Base-by-base conservation (phyloP, 768 basidiomycete genomes). In the Gloeophyllum trabeum region DNA sequence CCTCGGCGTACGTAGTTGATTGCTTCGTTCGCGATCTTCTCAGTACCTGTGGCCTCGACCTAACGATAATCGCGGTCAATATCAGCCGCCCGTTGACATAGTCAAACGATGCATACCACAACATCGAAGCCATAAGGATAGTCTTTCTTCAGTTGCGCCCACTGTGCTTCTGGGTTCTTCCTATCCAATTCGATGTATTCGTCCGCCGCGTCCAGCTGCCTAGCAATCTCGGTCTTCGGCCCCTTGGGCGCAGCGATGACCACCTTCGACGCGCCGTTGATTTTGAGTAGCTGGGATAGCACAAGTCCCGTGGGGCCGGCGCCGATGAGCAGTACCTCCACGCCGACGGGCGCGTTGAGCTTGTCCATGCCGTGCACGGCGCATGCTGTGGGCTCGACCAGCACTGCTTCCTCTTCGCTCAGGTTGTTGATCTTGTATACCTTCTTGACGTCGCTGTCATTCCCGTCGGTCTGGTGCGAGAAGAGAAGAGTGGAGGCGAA, bases 231-330 rank as follows among this genome's bases (percentile, higher is more conserved):
- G 73, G 83, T 89, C 70, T 94, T 93, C 55, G 90, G 73, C 32
- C 89, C 89, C 59, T 88, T 86, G 63, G 91, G 90, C 23, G 85
- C 85, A 1, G 88, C 90, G 44, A 94, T 78, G 41, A 86, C 84
- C 43, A 92, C 75, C 45, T 73, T 73, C 19, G 73, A 64, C 13
- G 90, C 90, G 35, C 90, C 90, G 56, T 91, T 92, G 34, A 86
- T 67, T 61, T 88, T 90, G 46, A 93, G 67, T 12, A 42, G 44
- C 40, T 45, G 44, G 6, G 40, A 39, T n/a, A 45, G 32, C 12
- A 45, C 18, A 12, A 45, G 40, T n/a, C 44, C 44, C 4, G 40
- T 45, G 5, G 44, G 44, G 6, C 44, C 44, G 16, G 66, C 64
- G 44, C 66, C 66, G 39, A 69, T 56, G 40, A 69, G 47, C 26